phyloP scores from a whole-genome alignment of 805 yeast species.

The Nakazawaea sp. region DNA sequence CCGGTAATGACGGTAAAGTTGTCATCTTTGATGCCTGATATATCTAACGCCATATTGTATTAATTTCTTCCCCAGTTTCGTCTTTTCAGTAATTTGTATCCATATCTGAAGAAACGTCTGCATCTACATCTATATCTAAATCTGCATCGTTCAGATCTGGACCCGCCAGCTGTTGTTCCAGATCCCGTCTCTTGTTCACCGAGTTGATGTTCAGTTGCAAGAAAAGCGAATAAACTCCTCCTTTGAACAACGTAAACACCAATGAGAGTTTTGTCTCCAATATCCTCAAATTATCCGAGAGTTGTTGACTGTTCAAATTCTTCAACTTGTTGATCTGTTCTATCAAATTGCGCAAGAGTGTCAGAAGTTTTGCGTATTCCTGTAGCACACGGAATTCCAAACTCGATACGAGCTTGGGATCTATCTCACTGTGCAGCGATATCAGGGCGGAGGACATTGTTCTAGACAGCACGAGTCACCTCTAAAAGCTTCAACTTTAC shows the following conservation, averaged over 20 bases:
- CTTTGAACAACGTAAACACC: slow-evolving; percentile 37
- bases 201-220: slow-evolving; percentile 5
- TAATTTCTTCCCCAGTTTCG: not conserved
- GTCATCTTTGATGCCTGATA: slow-evolving; percentile 60
- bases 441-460: too few relatives aligned
- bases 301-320: slow-evolving; percentile 22
- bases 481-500: too few relatives aligned
- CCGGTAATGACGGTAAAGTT: slow-evolving; percentile 89
- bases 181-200: too few relatives aligned
- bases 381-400: slow-evolving; percentile 27
- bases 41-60: not conserved
- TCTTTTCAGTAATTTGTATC: slow-evolving; percentile 1
- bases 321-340: slow-evolving; percentile 25
- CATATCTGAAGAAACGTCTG: not conserved
- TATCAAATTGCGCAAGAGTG: slow-evolving; percentile 25
- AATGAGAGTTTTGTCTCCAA: slow-evolving; percentile 36
- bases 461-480: too few relatives aligned
- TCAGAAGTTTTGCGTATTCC: slow-evolving; percentile 31
- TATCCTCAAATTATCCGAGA: slow-evolving; percentile 29
- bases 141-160: too few relatives aligned
- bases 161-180: too few relatives aligned
- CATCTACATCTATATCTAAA: not conserved
- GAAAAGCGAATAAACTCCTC: slow-evolving; percentile 29
- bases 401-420: slow-evolving; percentile 3
- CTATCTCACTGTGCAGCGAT: too few relatives aligned